These are phyloP conservation scores for Yamadazyma friedrichii DNA, from an alignment of 1,139 yeast genomes.

Conservation along the genomic window DNA sequence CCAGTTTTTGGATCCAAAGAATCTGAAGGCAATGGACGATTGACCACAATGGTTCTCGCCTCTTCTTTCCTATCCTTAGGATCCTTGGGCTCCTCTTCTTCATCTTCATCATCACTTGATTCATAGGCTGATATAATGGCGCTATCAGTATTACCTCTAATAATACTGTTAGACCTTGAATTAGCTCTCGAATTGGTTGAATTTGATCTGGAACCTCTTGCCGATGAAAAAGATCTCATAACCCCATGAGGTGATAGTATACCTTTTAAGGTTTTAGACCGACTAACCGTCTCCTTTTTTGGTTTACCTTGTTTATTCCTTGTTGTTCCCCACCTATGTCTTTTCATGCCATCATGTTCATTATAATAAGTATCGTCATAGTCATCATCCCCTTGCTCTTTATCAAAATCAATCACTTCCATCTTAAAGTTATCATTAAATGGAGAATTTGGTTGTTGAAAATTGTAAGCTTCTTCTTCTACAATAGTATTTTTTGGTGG, in stretches of 20 bases:
- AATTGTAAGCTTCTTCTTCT: constrained; percentile 22
- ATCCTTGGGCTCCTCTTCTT: constrained; percentile 30
- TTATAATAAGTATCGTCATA: constrained; percentile 11
- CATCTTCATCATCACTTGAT: constrained; percentile 27
- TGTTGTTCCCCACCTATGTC: constrained; percentile 90
- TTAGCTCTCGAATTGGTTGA: constrained; percentile 9
- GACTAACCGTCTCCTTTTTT: constrained; percentile 37
- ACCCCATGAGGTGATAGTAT: constrained; percentile 21
- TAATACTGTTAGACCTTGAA: constrained; percentile 14
- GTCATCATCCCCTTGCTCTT: constrained; percentile 6
- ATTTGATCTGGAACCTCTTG: constrained; percentile 7
- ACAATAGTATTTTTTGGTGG: constrained; percentile 12
- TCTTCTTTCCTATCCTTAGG: constrained; percentile 41
- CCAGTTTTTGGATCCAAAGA: constrained; percentile 48
- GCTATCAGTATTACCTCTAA: constrained; percentile 18
- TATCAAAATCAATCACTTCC: constrained; percentile 8
- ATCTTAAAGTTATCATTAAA: constrained; percentile 12
- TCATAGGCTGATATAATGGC: constrained; percentile 23
- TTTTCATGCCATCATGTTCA: constrained; percentile 46
- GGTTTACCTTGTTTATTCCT: constrained; percentile 76
- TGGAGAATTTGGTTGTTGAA: constrained; percentile 20
- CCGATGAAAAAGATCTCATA: constrained; percentile 12
- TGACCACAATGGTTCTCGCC: constrained; percentile 62
- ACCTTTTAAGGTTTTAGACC: constrained; percentile 47
- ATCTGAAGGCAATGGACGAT: constrained; percentile 65